Percentiles rank a stretch among this genome's conserved stretches.
Conservation (phyloP, 768 basidiomycete species). For the Mycena albidolilacea region DNA sequence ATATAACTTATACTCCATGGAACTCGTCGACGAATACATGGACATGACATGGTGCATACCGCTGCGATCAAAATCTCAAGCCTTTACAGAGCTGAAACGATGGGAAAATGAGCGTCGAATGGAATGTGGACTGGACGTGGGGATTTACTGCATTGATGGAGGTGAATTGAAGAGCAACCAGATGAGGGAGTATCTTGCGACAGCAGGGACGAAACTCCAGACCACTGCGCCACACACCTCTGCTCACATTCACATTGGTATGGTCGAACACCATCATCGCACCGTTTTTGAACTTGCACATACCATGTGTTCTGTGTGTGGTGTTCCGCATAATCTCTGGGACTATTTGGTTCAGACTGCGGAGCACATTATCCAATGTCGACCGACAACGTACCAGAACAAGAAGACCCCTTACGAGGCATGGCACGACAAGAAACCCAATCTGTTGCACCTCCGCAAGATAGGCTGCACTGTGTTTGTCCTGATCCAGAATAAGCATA, state of each 20-base stretch:
- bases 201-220: not conserved
- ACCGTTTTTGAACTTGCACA: not conserved
- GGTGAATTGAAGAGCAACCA: no score
- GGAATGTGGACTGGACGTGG: no score
- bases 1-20: no score
- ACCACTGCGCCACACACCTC: slow-evolving; percentile 3
- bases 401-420: no score
- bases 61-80: not conserved
- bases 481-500: no score
- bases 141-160: no score
- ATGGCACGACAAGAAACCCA: no score
- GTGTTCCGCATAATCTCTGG: no score
- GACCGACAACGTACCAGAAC: no score
- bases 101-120: not conserved
- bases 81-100: not conserved
- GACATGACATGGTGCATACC: slow-evolving; percentile 7
- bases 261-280: not conserved
- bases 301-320: no score
- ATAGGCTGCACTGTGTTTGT: slow-evolving; percentile 46
- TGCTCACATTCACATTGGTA: not conserved
- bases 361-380: no score
- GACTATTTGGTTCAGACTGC: no score
- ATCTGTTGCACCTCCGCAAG: slow-evolving; percentile 43
- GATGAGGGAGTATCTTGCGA: not conserved
- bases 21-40: slow-evolving; percentile 13